phyloP scores from a whole-genome alignment of 2,329 filamentous ascomycete genomes.

The Curvularia hawaiiensis region DNA sequence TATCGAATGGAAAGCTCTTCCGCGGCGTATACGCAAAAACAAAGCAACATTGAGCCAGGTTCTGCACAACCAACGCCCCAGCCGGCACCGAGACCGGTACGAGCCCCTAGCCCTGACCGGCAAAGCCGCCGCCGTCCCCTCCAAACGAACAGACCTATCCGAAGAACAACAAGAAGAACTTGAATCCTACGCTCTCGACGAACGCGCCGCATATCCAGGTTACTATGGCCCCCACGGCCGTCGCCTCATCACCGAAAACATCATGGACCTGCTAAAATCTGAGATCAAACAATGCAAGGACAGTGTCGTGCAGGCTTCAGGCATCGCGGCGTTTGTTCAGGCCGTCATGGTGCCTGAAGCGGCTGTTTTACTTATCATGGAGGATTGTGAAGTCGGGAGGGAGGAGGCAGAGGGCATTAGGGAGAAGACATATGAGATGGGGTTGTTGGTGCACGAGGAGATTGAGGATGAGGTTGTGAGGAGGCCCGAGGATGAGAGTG shows the following conservation, averaged over 20 bases:
- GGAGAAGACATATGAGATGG: constrained; percentile 69
- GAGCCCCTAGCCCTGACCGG: constrained; percentile 32
- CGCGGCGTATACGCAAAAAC: constrained; percentile 63
- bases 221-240: constrained; percentile 84
- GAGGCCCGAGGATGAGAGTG: constrained; percentile 17
- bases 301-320: constrained; percentile 36
- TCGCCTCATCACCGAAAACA: constrained; percentile 66
- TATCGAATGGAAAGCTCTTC: constrained; percentile 71
- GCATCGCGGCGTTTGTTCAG: constrained; percentile 45
- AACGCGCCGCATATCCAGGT: constrained; percentile 52
- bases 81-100: constrained; percentile 25
- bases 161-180: constrained; percentile 44
- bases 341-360: constrained; percentile 73
- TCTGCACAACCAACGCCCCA: constrained; percentile 55
- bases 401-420: constrained; percentile 62
- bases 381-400: constrained; percentile 57
- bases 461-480: constrained; percentile 56
- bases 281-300: constrained; percentile 37
- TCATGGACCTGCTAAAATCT: constrained; percentile 33
- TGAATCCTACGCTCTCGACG: constrained; percentile 25
- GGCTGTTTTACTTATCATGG: constrained; percentile 60
- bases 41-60: constrained; percentile 62
- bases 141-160: constrained; percentile 51
- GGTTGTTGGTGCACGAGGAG: constrained; percentile 71
- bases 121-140: constrained; percentile 31